Conservation (phyloP, 306 rosid species). For the Prosopis cineraria region DNA sequence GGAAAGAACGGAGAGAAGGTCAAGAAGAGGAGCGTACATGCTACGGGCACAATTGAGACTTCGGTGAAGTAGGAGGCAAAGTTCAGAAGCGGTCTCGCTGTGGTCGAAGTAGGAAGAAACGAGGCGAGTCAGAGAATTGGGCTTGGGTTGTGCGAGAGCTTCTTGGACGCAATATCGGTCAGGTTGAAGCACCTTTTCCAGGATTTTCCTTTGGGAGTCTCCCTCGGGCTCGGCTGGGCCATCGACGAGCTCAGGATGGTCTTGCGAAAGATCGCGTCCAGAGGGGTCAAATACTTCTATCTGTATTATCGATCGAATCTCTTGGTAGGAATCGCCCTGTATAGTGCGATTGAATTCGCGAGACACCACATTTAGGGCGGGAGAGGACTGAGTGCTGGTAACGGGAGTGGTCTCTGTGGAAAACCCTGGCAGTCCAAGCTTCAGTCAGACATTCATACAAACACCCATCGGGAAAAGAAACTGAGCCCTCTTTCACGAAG, state of each 20-base stretch:
- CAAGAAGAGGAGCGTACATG: constrained; percentile 51
- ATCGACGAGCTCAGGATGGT: neutral
- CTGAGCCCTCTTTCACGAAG: neutral
- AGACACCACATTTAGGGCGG: constrained; percentile 40
- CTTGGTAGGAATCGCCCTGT: constrained; percentile 55
- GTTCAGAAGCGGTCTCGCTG: constrained; percentile 60
- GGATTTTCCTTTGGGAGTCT: constrained; percentile 10
- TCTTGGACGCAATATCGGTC: constrained; percentile 50
- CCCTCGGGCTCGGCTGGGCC: too few species aligned
- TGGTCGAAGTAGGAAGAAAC: constrained; percentile 58
- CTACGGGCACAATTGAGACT: constrained; percentile 36
- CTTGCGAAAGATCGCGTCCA: neutral
- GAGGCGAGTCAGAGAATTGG: constrained; percentile 48
- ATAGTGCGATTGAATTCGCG: constrained; percentile 47
- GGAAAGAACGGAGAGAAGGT: constrained; percentile 47
- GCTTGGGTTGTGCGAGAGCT: constrained; percentile 46
- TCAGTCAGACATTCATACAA: constrained; percentile 32
- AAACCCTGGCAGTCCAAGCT: constrained; percentile 29
- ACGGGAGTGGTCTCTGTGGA: constrained; percentile 36
- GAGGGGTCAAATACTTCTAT: neutral
- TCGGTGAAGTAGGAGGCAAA: constrained; percentile 53
- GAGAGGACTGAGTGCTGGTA: constrained; percentile 37
- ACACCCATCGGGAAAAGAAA: constrained; percentile 2
- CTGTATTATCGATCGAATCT: constrained; percentile 46
- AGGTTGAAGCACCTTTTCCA: constrained; percentile 59